Evolutionary conservation across 2,329 filamentous ascomycete species (phyloP), one percentile per base, ranked within the genome.

Genomic region (Pseudogymnoascus sp.): DNA sequence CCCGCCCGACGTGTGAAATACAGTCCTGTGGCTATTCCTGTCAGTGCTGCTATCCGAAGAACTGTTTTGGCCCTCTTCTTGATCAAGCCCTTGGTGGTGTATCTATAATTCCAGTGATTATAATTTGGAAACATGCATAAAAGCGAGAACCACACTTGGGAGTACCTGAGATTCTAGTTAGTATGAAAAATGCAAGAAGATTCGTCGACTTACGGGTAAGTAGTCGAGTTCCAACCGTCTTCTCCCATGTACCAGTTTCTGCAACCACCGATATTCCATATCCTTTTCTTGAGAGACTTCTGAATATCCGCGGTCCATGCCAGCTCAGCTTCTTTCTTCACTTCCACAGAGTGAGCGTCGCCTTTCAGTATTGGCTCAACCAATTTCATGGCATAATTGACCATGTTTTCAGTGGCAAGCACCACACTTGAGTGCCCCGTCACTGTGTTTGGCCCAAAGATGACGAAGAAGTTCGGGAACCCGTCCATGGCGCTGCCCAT

Each of bases 391-490:
- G 76, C 78, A 69, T 83, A 81, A 44, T 81, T 79, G 34, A 84
- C 76, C 74, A 82, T 82, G 68, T 83, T 84, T 68, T 86, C 84
- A 2, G 77, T 77, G 0, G 82, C 80, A 63, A 85, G 75, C 40
- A 86, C 81, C 4, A 85, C 83, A 28, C 78, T 81, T 2, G 76
- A 78, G 70, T 86, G 84, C 0, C 84, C 84, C 0, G 84, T 86
- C 0, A 76, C 81, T 0, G 81, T 84, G 66, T 87, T 87, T 1
- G 83, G 84, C 0, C 84, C 83, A 64, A 83, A 82, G 6, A 85
- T 75, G 62, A 83, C 77, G 73, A 86, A 85, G 70, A 85, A 82
- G 66, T 86, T 86, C 0, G 83, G 83, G 68, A 84, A 84, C 0
- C 79, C 79, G 65, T 84, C 80, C 74, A 85, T 79, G 1, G 82